Evolutionary conservation across 2,329 filamentous ascomycete species (phyloP).

Genomic region (Hypoxylon sp.): DNA sequence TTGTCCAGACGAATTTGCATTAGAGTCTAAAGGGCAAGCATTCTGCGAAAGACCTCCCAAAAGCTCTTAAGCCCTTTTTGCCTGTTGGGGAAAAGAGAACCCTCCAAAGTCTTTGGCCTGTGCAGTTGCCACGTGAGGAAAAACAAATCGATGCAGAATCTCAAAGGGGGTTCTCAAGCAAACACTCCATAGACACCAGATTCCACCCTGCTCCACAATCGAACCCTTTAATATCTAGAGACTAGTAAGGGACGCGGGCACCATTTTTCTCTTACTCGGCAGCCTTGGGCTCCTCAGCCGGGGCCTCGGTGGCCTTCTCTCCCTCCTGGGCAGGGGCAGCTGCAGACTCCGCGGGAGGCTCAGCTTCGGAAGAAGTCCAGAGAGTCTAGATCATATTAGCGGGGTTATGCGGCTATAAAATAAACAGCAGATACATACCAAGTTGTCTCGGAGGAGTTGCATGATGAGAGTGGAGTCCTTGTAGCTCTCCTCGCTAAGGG

Average conservation of each 20-base stretch:
- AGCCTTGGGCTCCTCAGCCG: constrained; percentile 77
- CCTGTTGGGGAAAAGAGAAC: constrained; percentile 52
- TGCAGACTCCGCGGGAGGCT: constrained; percentile 71
- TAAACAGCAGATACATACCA: constrained; percentile 68
- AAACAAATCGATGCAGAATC: constrained; percentile 64
- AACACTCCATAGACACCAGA: constrained; percentile 74
- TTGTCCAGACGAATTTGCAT: constrained; percentile 69
- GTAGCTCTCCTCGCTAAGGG: constrained; percentile 98
- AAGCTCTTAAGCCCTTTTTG: constrained; percentile 58
- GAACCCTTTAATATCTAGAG: constrained; percentile 59
- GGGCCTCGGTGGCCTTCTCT: constrained; percentile 69
- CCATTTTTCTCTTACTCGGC: constrained; percentile 71
- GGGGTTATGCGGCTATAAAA: not conserved
- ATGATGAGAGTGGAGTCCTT: constrained; percentile 99
- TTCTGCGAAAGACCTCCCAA: constrained; percentile 61
- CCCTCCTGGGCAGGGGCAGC: constrained; percentile 67
- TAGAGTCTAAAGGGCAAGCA: constrained; percentile 68
- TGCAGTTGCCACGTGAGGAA: constrained; percentile 60
- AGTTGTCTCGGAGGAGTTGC: constrained; percentile 97
- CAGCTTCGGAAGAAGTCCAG: constrained; percentile 98
- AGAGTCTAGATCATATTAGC: constrained; percentile 77
- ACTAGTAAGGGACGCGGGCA: constrained; percentile 54
- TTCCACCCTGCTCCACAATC: constrained; percentile 63
- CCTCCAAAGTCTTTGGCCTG: constrained; percentile 55
- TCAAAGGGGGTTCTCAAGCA: constrained; percentile 65